Conservation (phyloP, 495 filamentous ascomycete species). For the Peziza echinospora region DNA sequence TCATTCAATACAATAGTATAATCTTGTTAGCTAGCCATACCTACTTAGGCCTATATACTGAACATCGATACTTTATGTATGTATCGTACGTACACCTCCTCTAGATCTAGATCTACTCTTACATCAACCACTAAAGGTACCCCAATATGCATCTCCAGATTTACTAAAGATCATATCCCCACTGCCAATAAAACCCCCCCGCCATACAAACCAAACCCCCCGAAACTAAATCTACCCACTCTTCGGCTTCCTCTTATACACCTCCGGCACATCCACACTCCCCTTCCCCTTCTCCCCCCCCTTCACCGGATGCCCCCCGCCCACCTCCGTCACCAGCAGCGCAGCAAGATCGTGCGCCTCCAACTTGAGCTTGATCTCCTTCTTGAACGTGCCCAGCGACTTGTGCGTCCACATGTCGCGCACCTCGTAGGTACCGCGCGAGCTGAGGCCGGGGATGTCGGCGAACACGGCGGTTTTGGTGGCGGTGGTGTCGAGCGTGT, state of each 20-base stretch:
- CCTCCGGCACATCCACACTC: slow-evolving; percentile 3
- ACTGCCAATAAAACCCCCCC: too few species aligned
- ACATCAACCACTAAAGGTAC: too few species aligned
- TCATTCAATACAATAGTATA: too few species aligned
- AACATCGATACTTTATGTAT: too few species aligned
- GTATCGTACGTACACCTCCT: too few species aligned
- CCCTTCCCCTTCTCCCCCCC: slow-evolving; percentile 2
- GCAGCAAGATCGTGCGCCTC: slow-evolving; percentile 10
- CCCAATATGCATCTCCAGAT: too few species aligned
- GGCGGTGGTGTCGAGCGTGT: slow-evolving; percentile 7
- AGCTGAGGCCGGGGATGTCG: slow-evolving; percentile 7
- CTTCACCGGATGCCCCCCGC: slow-evolving; percentile 8
- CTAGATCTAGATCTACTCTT: too few species aligned
- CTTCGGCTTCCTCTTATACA: slow-evolving; percentile 13
- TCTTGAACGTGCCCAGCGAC: slow-evolving; percentile 6
- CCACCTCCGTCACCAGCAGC: slow-evolving; percentile 11
- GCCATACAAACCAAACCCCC: too few species aligned
- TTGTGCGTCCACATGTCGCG: slow-evolving; percentile 11
- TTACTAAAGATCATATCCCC: too few species aligned
- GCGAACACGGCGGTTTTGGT: slow-evolving; percentile 8
- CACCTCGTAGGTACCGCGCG: slow-evolving; percentile 6
- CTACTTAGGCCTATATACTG: too few species aligned
- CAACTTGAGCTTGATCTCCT: slow-evolving; percentile 8
- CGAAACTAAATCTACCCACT: too few species aligned
- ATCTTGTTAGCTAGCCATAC: too few species aligned